A percentile compares a stretch with the other conserved stretches of the same genome.
phyloP scores from a whole-genome alignment of 129 eudicot species.

The Solidago caesia region DNA sequence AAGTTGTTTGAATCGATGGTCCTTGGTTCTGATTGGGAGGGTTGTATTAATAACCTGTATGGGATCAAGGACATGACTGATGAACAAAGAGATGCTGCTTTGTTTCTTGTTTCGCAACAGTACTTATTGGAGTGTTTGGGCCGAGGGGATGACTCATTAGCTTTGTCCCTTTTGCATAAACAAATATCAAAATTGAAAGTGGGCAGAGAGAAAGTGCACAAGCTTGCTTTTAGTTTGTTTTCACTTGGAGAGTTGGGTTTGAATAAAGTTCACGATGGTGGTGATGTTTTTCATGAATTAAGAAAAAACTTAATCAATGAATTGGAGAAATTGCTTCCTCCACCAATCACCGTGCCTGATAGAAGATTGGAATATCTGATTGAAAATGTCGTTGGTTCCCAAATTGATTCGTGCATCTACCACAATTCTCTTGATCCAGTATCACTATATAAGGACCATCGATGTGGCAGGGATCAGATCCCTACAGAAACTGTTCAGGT shows the following conservation, averaged over 20 bases:
- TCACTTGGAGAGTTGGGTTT: constrained; percentile 45
- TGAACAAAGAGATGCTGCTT: constrained; percentile 67
- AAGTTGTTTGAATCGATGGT: constrained; percentile 56
- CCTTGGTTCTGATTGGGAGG: constrained; percentile 65
- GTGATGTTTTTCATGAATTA: constrained; percentile 35
- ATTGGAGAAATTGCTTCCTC: constrained; percentile 67
- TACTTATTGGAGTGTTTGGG: constrained; percentile 66
- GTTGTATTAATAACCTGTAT: constrained; percentile 45
- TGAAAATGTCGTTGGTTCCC: constrained; percentile 61
- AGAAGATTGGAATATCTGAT: constrained; percentile 82
- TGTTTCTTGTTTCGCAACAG: constrained; percentile 71
- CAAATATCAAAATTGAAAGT: constrained; percentile 52
- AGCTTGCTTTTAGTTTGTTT: constrained; percentile 66
- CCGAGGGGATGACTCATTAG: constrained; percentile 56
- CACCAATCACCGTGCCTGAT: constrained; percentile 74
- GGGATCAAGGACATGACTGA: constrained; percentile 56
- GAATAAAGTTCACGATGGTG: constrained; percentile 33
- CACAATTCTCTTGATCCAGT: constrained; percentile 59
- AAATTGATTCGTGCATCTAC: constrained; percentile 68
- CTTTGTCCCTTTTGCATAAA: constrained; percentile 60
- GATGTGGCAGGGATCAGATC: constrained; percentile 70
- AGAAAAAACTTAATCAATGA: constrained; percentile 48
- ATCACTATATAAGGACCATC: constrained; percentile 71
- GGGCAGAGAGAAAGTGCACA: constrained; percentile 62
- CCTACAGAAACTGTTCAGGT: constrained; percentile 93